Evolutionary conservation across 139 green algal species (phyloP).

Genomic region (Micractinium conductrix): DNA sequence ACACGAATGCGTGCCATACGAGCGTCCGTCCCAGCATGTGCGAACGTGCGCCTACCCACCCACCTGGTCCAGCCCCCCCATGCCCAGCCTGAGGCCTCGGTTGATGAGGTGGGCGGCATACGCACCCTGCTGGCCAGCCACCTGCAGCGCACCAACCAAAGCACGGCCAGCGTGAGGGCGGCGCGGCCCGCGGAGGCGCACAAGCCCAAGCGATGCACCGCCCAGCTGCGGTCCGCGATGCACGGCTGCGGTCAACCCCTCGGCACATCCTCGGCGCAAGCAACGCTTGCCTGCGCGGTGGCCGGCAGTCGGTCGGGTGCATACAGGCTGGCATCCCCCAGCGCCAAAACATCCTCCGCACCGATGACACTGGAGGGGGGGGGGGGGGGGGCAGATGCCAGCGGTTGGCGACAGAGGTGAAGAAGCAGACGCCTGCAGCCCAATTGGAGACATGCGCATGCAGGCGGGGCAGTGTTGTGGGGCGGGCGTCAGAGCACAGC

Average conservation of each 20-base stretch:
- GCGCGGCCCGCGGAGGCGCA: too few species aligned
- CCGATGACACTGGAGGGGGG: slow-evolving; percentile 50
- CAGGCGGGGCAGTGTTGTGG: too few species aligned
- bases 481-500: too few species aligned
- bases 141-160: slow-evolving; percentile 27
- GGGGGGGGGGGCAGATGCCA: not conserved
- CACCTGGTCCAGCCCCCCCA: slow-evolving; percentile 19
- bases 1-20: too few species aligned
- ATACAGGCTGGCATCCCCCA: slow-evolving; percentile 65
- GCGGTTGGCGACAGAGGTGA: not conserved
- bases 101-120: slow-evolving; percentile 69
- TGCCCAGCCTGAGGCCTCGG: slow-evolving; percentile 34
- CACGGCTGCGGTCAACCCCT: too few species aligned
- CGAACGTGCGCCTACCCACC: not conserved
- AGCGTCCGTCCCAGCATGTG: not conserved
- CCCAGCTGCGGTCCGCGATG: too few species aligned
- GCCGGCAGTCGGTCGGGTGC: slow-evolving; percentile 51
- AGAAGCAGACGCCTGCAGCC: too few species aligned
- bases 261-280: too few species aligned
- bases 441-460: too few species aligned
- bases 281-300: slow-evolving; percentile 62
- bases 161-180: too few species aligned
- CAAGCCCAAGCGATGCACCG: too few species aligned
- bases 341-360: slow-evolving; percentile 53
- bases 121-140: slow-evolving; percentile 61